Conservation (phyloP, 2,329 filamentous ascomycete genomes). For the Coleophoma cylindrospora region DNA sequence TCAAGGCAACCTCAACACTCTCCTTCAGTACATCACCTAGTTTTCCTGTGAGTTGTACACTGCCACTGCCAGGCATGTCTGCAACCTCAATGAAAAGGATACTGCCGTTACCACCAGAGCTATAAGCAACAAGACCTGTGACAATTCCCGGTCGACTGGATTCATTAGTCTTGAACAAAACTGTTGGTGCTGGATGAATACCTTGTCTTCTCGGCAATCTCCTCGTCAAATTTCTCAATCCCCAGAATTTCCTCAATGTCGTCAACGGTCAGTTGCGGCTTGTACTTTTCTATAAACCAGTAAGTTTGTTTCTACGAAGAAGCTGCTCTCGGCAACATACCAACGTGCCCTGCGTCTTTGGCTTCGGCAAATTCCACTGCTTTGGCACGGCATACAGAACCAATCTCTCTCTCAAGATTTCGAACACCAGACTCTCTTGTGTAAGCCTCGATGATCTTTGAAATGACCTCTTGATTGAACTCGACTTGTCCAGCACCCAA, state of each 20-base stretch:
- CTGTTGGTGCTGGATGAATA: conserved; percentile 7
- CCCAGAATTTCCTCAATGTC: conserved; percentile 90
- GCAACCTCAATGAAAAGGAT: conserved; percentile 98
- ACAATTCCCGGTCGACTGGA: conserved; percentile 78
- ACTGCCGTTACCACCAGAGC: conserved; percentile 84
- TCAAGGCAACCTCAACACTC: conserved; percentile 90
- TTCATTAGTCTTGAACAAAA: conserved; percentile 14
- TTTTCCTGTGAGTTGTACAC: conserved; percentile 92
- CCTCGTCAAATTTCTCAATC: conserved; percentile 90
- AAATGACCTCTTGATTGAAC: conserved; percentile 78
- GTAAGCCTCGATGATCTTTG: conserved; percentile 94
- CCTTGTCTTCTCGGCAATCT: conserved; percentile 79
- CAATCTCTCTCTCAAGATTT: conserved; percentile 92
- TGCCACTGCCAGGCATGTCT: conserved; percentile 90
- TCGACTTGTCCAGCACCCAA: conserved; percentile 69
- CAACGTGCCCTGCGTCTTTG: conserved; percentile 60
- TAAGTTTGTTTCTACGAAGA: neutral
- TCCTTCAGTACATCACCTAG: conserved; percentile 96
- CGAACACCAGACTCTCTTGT: conserved; percentile 95
- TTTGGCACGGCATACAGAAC: conserved; percentile 89
- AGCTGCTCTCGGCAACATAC: conserved; percentile 12
- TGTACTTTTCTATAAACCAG: conserved; percentile 53
- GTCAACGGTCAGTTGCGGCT: conserved; percentile 64
- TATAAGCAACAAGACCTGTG: conserved; percentile 93
- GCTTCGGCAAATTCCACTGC: conserved; percentile 93